Conservation (phyloP, 2,329 filamentous ascomycete genomes). For the Conoideocrella luteorostrata region DNA sequence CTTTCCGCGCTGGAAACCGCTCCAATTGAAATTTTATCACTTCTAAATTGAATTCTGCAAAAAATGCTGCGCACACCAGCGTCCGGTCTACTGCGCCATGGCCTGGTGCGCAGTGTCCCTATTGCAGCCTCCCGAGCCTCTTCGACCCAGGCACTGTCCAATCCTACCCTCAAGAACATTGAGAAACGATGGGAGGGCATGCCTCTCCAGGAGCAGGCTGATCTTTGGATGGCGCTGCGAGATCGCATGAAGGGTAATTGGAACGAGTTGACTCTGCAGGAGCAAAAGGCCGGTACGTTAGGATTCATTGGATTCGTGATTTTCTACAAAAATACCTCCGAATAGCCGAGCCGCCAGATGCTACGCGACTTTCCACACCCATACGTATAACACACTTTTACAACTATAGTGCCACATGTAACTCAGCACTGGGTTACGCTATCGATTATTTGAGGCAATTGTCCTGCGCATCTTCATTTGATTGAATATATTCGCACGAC, state of each 20-base stretch:
- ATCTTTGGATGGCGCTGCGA: conserved; percentile 96
- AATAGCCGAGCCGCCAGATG: conserved; percentile 18
- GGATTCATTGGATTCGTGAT: conserved; percentile 10
- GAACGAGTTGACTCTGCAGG: conserved; percentile 88
- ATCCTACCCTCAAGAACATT: conserved; percentile 94
- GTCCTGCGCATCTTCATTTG: no score
- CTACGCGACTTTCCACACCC: conserved; percentile 13
- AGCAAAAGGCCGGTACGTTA: conserved; percentile 95
- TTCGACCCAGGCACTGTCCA: conserved; percentile 89
- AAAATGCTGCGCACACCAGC: conserved; percentile 51
- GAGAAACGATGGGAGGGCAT: conserved; percentile 99
- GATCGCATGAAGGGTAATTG: conserved; percentile 99
- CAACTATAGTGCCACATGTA: no score
- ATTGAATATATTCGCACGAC: no score
- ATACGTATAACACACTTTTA: no score
- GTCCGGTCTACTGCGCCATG: conserved; percentile 46
- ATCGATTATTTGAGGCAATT: no score
- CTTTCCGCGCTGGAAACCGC: conserved; percentile 14
- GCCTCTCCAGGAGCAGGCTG: conserved; percentile 97
- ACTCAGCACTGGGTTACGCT: no score
- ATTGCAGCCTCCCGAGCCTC: conserved; percentile 45
- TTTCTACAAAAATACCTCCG: conserved; percentile 27
- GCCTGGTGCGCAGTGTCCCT: conserved; percentile 36
- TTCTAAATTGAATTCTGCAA: conserved; percentile 19
- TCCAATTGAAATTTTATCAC: conserved; percentile 27